These are phyloP conservation scores for Aspergillus sp. DNA, from an alignment of 2,329 filamentous ascomycete genomes.

Conservation along the genomic window DNA sequence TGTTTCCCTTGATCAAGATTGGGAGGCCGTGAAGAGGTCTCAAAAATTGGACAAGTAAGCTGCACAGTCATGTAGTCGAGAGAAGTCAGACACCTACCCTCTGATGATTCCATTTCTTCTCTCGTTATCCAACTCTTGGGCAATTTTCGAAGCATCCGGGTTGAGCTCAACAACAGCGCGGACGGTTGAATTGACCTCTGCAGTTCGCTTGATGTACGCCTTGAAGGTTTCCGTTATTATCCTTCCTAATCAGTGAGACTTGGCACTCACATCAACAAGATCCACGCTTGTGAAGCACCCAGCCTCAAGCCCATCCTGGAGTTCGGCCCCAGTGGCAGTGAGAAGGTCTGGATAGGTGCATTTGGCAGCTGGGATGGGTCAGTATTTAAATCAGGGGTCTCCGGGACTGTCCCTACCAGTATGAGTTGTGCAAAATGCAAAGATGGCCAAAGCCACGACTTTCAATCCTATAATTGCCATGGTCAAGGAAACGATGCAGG, in stretches of 20 bases:
- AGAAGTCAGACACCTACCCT: slow-evolving; percentile 33
- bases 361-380: no score
- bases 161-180: slow-evolving; percentile 56
- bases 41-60: not conserved
- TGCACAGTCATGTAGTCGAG: not conserved
- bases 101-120: slow-evolving; percentile 47
- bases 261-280: slow-evolving; percentile 45
- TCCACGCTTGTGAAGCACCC: slow-evolving; percentile 57
- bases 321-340: slow-evolving; percentile 22
- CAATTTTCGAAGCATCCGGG: slow-evolving; percentile 53
- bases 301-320: slow-evolving; percentile 49
- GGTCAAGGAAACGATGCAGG: no score
- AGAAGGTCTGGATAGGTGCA: no score
- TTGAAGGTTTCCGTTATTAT: slow-evolving; percentile 17
- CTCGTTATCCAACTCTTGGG: slow-evolving; percentile 48
- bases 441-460: no score
- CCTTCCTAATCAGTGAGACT: no score
- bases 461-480: no score
- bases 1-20: slow-evolving; percentile 66
- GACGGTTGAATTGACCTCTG: slow-evolving; percentile 54
- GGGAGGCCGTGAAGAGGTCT: slow-evolving; percentile 61
- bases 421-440: no score
- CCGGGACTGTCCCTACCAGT: no score
- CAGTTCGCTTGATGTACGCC: slow-evolving; percentile 54
- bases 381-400: no score